Evolutionary conservation across 176 grass and related monocot genomes (phyloP), one percentile per base, ranked within the genome.

Genomic region (Leersia perrieri): DNA sequence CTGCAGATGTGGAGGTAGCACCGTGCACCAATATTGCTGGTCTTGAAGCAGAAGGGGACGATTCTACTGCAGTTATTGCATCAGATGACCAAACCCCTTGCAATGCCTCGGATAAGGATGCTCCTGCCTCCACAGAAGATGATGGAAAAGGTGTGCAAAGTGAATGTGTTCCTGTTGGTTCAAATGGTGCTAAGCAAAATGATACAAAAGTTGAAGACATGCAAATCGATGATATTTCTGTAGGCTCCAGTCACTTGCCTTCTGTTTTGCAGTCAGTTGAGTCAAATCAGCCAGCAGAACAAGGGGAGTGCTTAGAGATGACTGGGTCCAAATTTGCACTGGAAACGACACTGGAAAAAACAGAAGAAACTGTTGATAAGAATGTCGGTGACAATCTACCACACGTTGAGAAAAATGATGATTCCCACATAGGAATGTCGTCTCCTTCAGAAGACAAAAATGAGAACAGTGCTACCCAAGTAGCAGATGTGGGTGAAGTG

Each of bases 61-160:
- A 66, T 86, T 51, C 58, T 66, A 57, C 62, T 45, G 31, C 34
- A 7, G 27, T 69, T 8, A 63, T 11, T 68, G 27, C 57, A 41
- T 27, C 30, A 68, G 22, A 51, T 11, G 20, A 36, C 23, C 77
- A 76, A 76, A 20, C 78, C 60, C 49, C 42, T 80, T 41, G 38
- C n/a, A 64, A 49, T 87, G 15, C 12, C 60, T 72, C 55, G 73
- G 16, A 57, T 35, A 73, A 73, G 58, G 68, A 65, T 49, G 34
- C 58, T 65, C 38, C 61, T 73, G 9, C 58, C 36, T 40, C 22
- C 10, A n/a, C 5, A 74, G 60, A 47, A 74, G 63, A 40, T 33
- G 80, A 74, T 64, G 57, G 10, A 70, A 65, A 33, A 51, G 69
- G 26, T 74, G 30, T 73, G 58, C 80, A 82, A 73, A 45, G 12